Percentiles rank a stretch among this genome's conserved stretches.
phyloP scores from a whole-genome alignment of 169 alveolate genomes.

The Neospora caninum region DNA sequence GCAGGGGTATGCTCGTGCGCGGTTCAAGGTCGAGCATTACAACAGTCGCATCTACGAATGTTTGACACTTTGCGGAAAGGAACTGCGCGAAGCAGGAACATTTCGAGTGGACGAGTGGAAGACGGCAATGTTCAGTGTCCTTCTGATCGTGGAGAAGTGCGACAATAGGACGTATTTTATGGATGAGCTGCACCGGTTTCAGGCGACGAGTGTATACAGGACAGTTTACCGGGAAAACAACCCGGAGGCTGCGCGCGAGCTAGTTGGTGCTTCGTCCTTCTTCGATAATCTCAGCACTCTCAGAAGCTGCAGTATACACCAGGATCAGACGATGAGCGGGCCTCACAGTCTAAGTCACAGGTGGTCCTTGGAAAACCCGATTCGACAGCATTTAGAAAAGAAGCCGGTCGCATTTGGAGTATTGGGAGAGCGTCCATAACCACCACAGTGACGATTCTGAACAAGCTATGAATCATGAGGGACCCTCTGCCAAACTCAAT shows the following conservation, averaged over 20 bases:
- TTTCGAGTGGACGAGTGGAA: conserved; percentile 22
- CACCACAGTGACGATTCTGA: background rate
- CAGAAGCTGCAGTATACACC: background rate
- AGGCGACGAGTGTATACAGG: background rate
- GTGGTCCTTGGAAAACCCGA: background rate
- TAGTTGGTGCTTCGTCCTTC: background rate
- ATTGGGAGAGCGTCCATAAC: background rate
- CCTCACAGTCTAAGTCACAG: background rate
- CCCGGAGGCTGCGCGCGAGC: background rate
- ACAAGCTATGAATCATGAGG: too few relatives aligned
- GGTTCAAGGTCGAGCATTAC: conserved; percentile 17
- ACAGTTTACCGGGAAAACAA: background rate
- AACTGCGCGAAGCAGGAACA: background rate
- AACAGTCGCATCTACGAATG: conserved; percentile 29
- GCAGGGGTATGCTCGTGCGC: conserved; percentile 11
- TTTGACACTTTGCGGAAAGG: conserved; percentile 17
- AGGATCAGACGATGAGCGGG: background rate
- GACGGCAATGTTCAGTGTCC: conserved; percentile 14
- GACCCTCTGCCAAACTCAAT: too few relatives aligned
- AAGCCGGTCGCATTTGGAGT: background rate
- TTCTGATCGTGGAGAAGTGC: conserved; percentile 41
- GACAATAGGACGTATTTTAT: conserved; percentile 19
- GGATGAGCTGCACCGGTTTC: conserved; percentile 25
- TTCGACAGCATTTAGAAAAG: background rate
- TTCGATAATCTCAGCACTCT: background rate